Evolutionary conservation across 768 basidiomycete genomes (phyloP), one percentile per base, ranked within the genome.

Genomic region (Pleurotus platypus): DNA sequence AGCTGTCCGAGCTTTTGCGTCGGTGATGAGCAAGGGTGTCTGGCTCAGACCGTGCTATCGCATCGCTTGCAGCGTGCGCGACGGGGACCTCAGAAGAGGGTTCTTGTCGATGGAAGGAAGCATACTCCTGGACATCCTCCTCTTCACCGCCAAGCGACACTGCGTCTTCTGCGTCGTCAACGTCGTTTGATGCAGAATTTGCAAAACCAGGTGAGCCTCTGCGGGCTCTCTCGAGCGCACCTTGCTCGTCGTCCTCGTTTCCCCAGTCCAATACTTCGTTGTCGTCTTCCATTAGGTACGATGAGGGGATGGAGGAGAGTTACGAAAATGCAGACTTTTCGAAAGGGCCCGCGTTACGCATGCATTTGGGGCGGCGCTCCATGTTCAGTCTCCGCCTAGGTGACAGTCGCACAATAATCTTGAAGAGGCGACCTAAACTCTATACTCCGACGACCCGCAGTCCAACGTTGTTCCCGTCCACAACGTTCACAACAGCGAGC

Each of bases 111-210:
- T 66, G 68, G 55, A 68, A 66, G 30, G 62, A 77, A 57, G 74
- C 71, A 65, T 79, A 80, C 46, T 81, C 81, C 58, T 78, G 73
- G 59, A 18, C 15, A 38, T 87, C 83, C 49, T 88, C 86, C 54
- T 90, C 85, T 63, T 87, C 86, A 60, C 83, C 82, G 53, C 88
- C 88, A 26, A 90, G 77, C 48, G 88, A 90, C 62, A 90, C 83
- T 55, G 85, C 79, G 63, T 80, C 78, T 63, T 77, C 75, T 49
- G 62, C 67, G 62, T 85, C 82, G 63, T 84, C 83, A 51, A 74
- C 75, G 61, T 79, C 78, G 59, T 79, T 77, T 9, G 58, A 49
- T 38, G 24, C 16, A 24, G 67, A 66, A 24, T 70, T 63, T 53
- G 63, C 16, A n/a, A 53, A 53, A 53, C 43, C 49, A 42, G 39